Percentiles rank a stretch among this genome's conserved stretches.
Conservation (phyloP, 2,329 filamentous ascomycete genomes). For the Pseudocercospora musae region DNA sequence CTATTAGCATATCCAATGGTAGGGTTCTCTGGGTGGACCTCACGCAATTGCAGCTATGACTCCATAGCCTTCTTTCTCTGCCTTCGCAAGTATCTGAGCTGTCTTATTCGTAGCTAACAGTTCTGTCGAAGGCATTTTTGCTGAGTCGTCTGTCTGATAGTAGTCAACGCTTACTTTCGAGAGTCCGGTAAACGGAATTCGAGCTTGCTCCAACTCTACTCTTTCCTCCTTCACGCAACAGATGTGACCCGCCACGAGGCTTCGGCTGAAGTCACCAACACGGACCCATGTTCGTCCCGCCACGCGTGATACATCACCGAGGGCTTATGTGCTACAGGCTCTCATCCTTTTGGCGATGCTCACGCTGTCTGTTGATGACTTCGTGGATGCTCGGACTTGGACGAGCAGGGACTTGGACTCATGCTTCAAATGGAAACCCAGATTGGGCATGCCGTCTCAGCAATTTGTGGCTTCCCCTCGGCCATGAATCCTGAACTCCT, state of each 20-base stretch:
- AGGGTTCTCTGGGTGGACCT: not conserved
- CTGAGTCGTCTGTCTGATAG: not conserved
- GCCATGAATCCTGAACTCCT: not conserved
- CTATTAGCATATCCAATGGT: not conserved
- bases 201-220: not conserved
- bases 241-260: not conserved
- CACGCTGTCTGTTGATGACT: no score
- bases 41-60: slow-evolving; percentile 26
- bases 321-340: not conserved
- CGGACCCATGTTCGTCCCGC: not conserved
- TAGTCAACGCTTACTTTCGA: not conserved
- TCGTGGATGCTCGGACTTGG: not conserved
- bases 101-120: slow-evolving; percentile 18
- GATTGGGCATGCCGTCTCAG: slow-evolving; percentile 1
- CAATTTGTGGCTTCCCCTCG: not conserved
- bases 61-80: slow-evolving; percentile 24
- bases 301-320: not conserved
- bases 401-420: not conserved
- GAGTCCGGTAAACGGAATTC: not conserved
- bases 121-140: slow-evolving; percentile 3
- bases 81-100: slow-evolving; percentile 21
- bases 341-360: not conserved
- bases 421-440: not conserved
- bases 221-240: no score
- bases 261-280: not conserved